Percentiles rank a stretch among this genome's conserved stretches.
These are phyloP conservation scores for Neurospora crassa DNA, from an alignment of 2,329 filamentous ascomycete species.

Conservation along the genomic window DNA sequence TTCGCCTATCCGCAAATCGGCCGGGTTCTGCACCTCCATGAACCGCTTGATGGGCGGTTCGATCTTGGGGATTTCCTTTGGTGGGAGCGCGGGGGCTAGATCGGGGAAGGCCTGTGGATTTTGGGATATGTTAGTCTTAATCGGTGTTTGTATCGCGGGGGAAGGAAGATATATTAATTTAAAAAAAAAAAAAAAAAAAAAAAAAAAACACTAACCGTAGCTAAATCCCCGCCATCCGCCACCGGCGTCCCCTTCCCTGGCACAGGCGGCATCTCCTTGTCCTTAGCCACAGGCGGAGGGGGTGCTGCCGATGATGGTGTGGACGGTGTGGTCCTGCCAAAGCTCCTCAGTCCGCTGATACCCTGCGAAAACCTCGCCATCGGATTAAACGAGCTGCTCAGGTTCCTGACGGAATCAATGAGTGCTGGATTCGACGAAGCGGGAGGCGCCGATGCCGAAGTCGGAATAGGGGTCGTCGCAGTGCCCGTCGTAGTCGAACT, in stretches of 20 bases:
- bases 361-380: conserved; percentile 63
- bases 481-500: conserved; percentile 17
- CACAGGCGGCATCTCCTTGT: conserved; percentile 22
- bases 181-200: no score
- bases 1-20: conserved; percentile 64
- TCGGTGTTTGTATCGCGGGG: no score
- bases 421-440: conserved; percentile 45
- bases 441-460: neutral
- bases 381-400: conserved; percentile 74
- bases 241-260: conserved; percentile 25
- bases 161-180: no score
- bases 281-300: conserved; percentile 28
- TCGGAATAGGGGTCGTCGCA: conserved; percentile 11
- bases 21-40: conserved; percentile 60
- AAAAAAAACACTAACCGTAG: conserved; percentile 36
- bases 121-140: neutral
- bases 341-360: conserved; percentile 66
- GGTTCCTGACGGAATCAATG: conserved; percentile 71
- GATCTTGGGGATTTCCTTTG: conserved; percentile 45
- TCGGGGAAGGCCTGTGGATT: conserved; percentile 48
- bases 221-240: conserved; percentile 45
- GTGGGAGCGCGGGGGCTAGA: conserved; percentile 43
- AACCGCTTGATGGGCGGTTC: conserved; percentile 63
- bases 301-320: conserved; percentile 30
- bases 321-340: conserved; percentile 49